A percentile compares a stretch with the other conserved stretches of the same genome.
These are phyloP conservation scores for Penicillium riverlandense DNA, from an alignment of 495 filamentous ascomycete species.

Conservation along the genomic window DNA sequence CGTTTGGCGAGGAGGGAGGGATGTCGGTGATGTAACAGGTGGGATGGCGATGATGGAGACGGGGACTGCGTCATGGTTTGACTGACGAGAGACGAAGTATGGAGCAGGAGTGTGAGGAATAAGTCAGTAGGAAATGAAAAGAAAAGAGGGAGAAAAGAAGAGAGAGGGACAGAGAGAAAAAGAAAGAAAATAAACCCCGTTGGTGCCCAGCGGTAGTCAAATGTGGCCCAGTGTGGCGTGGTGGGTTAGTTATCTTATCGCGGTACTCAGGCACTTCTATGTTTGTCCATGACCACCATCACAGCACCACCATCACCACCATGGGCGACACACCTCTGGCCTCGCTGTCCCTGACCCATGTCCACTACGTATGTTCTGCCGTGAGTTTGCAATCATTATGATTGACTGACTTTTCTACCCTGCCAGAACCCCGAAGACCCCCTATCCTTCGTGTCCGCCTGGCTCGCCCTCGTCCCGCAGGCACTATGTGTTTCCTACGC, in stretches of 20 bases:
- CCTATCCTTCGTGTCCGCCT: conserved; percentile 81
- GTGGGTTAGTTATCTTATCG: conserved; percentile 14
- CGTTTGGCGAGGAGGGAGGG: conserved; percentile 8
- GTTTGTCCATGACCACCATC: neutral
- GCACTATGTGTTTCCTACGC: conserved; percentile 83
- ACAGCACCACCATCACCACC: neutral
- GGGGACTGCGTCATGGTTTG: conserved; percentile 42
- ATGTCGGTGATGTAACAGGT: conserved; percentile 26
- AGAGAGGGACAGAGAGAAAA: conserved; percentile 2
- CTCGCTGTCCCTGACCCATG: conserved; percentile 88
- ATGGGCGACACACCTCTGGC: conserved; percentile 71
- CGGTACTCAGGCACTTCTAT: too few species aligned
- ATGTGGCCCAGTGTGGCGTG: conserved; percentile 16
- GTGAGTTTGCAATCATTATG: neutral
- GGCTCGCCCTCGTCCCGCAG: conserved; percentile 88
- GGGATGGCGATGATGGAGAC: conserved; percentile 19
- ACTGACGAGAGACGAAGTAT: conserved; percentile 1
- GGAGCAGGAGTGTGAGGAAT: neutral
- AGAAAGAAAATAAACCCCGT: conserved; percentile 5
- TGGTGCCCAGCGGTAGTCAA: conserved; percentile 12
- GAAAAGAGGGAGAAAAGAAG: conserved; percentile 1
- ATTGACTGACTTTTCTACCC: neutral
- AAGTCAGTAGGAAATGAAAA: neutral
- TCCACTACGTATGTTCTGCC: conserved; percentile 72
- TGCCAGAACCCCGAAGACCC: conserved; percentile 76